Percentiles rank a stretch among this genome's conserved stretches.
These are phyloP conservation scores for Pythium plurisporium DNA, from an alignment of 352 stramenopile species.

Conservation along the genomic window DNA sequence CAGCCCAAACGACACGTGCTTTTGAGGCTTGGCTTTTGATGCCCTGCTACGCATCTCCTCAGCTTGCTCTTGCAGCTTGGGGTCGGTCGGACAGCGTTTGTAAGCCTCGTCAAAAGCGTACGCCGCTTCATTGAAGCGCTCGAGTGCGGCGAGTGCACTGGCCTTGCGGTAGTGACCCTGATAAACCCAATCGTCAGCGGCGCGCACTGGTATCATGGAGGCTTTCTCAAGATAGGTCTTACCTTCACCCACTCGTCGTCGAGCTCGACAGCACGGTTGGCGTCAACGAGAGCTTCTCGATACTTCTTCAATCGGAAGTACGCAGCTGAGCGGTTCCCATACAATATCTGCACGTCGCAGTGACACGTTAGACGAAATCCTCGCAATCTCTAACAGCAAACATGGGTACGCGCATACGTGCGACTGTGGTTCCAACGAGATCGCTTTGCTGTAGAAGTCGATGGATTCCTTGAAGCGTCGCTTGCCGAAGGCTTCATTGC, in stretches of 20 bases:
- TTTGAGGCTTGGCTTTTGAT: neutral
- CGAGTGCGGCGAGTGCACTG: conserved; percentile 55
- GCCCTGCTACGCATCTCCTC: conserved; percentile 44
- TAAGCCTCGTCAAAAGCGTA: conserved; percentile 65
- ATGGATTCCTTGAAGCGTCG: conserved; percentile 75
- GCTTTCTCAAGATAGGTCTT: too few species aligned
- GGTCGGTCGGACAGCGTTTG: conserved; percentile 62
- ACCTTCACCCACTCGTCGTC: conserved; percentile 79
- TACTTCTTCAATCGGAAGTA: conserved; percentile 73
- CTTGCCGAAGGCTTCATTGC: conserved; percentile 73
- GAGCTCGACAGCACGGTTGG: conserved; percentile 52
- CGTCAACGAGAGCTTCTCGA: conserved; percentile 55
- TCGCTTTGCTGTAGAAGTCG: conserved; percentile 87
- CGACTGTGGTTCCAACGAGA: conserved; percentile 61
- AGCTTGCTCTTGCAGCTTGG: conserved; percentile 58
- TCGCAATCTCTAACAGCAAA: too few species aligned
- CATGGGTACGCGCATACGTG: conserved; percentile 39
- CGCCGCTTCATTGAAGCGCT: conserved; percentile 60
- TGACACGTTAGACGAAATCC: neutral
- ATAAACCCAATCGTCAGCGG: neutral
- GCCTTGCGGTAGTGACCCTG: conserved; percentile 78
- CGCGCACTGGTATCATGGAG: too few species aligned
- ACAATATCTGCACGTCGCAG: conserved; percentile 53
- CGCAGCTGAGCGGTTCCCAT: conserved; percentile 75
- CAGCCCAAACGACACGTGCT: conserved; percentile 13